Percentiles rank a stretch among this genome's conserved stretches.
Evolutionary conservation across 139 green algal species (phyloP).

Genomic region (Coelastrella sp.): DNA sequence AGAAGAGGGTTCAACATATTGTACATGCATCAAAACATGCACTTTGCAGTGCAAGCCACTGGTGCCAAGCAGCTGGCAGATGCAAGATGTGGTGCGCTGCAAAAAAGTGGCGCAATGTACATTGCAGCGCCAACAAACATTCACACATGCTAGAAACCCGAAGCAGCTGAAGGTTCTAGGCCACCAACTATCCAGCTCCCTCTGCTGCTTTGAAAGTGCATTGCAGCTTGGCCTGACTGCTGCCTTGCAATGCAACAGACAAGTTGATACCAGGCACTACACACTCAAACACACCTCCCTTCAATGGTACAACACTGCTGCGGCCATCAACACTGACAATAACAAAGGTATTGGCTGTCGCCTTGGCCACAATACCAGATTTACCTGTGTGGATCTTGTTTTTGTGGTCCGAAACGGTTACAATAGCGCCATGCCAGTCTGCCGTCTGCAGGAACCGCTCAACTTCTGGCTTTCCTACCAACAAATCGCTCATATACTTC

Average conservation of each 20-base stretch:
- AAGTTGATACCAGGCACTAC: not conserved
- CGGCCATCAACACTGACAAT: not conserved
- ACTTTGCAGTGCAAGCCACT: no score
- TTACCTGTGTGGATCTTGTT: not conserved
- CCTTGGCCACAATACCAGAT: constrained; percentile 25
- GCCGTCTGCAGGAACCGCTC: constrained; percentile 26
- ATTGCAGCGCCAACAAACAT: no score
- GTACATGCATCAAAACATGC: no score
- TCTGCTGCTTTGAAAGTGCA: not conserved
- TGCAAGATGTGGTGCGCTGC: no score
- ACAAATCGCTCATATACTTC: not conserved
- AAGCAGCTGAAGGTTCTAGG: not conserved
- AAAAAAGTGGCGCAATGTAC: no score
- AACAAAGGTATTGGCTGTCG: constrained; percentile 11
- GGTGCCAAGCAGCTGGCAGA: no score
- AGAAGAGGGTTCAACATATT: no score
- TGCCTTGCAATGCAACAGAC: not conserved
- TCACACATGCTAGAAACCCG: no score
- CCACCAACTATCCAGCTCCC: not conserved
- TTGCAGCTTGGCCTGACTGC: not conserved
- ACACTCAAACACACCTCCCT: constrained; percentile 16
- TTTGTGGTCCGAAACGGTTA: not conserved
- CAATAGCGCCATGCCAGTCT: constrained; percentile 39
- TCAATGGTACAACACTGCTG: not conserved
- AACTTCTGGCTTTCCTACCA: not conserved